phyloP scores from a whole-genome alignment of 179 eudicot genomes.

The Gypsophila paniculata region DNA sequence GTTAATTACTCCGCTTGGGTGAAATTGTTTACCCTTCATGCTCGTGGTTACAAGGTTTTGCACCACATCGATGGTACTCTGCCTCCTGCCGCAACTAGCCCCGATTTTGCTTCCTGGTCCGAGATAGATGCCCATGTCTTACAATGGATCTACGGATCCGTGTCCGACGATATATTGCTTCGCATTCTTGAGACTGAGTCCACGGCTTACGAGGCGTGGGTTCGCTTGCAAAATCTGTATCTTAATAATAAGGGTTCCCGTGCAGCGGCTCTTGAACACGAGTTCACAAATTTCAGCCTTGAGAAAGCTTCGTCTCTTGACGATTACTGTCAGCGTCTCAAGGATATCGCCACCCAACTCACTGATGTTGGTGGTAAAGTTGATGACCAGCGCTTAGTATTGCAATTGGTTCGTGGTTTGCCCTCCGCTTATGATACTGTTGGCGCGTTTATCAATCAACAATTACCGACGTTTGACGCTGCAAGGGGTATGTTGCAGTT shows the following conservation, averaged over 20 bases:
- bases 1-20: too few species aligned
- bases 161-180: not conserved
- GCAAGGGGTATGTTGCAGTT: too few species aligned
- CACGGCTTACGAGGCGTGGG: conserved; percentile 1
- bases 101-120: not conserved
- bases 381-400: too few species aligned
- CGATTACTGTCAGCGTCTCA: not conserved
- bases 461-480: too few species aligned
- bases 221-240: not conserved
- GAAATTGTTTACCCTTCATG: too few species aligned
- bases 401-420: too few species aligned
- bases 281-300: not conserved
- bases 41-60: too few species aligned
- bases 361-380: too few species aligned
- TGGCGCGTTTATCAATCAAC: too few species aligned
- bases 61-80: too few species aligned
- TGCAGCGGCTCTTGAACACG: not conserved
- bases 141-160: not conserved
- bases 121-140: not conserved
- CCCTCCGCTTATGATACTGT: too few species aligned
- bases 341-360: not conserved
- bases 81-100: not conserved
- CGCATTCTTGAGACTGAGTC: not conserved
- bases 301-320: not conserved
- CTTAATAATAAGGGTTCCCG: not conserved